Base-by-base conservation (phyloP, 1,284 basidiomycete genomes). In the Waitea zeae region DNA sequence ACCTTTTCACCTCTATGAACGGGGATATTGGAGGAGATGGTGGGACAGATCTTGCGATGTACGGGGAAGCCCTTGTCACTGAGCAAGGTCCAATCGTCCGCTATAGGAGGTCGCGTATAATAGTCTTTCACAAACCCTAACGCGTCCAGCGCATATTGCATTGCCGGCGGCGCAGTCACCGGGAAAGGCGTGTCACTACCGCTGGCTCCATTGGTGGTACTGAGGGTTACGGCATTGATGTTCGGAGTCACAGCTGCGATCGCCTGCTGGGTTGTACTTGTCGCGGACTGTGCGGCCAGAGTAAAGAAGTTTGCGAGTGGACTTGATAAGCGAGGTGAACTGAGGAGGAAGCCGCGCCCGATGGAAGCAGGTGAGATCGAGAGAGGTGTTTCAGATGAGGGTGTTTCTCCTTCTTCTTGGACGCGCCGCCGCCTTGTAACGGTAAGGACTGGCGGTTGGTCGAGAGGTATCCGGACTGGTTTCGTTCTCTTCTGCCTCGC, bases 1-100 rank as follows among this genome's bases (percentile, higher is more conserved):
- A 98, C 87, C 53, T 89, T 84, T 49, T 84, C 80, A 0, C 86
- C 88, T 40, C 79, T 80, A 49, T 92, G 82, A 3, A 97, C 75
- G 0, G 87, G 83, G 31, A 95, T 73, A 30, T 70, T 64, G 5
- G 77, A 64, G 5, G 89, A 95, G 12, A 96, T 70, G 36, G 82
- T 74, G 2, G 78, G 63, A 7, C 77, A 72, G 12, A 78, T 51
- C 46, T 82, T 82, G 42, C 79, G 74, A 41, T 86, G 75, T 4
- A 96, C 68, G 6, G 76, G 64, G 30, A 93, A 58, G 6, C 78
- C 83, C 43, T 86, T 86, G 41, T 89, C 84, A 31, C 69, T 72
- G 14, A 93, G 70, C 2, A 77, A 56, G 14, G 75, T 69, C 93
- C 93, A 97, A 1, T 77, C 82, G 7, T 77, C 75, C 12, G 69